phyloP scores from a whole-genome alignment of 805 yeast species.

The Zygosaccharomyces gambellarensis region DNA sequence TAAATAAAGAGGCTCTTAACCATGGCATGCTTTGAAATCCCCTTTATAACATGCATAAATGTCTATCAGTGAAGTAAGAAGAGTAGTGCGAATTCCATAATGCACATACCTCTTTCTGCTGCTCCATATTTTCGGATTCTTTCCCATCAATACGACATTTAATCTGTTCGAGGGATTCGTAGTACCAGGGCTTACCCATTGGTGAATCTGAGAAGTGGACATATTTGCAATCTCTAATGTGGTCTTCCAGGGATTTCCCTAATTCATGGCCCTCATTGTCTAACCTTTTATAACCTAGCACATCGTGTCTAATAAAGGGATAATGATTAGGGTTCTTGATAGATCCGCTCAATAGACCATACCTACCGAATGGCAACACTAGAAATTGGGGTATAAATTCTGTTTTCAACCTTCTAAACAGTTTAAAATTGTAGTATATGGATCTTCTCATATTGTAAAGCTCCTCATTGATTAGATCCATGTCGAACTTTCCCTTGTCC shows the following conservation, averaged over 20 bases:
- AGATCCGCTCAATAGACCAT: slow-evolving; percentile 31
- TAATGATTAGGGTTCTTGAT: slow-evolving; percentile 23
- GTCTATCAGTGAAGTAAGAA: slow-evolving; percentile 15
- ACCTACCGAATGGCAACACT: slow-evolving; percentile 31
- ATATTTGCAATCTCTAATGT: slow-evolving; percentile 38
- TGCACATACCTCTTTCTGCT: slow-evolving; percentile 18
- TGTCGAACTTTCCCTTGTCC: slow-evolving; percentile 24
- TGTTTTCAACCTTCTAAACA: slow-evolving; percentile 26
- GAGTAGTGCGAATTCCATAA: slow-evolving; percentile 27
- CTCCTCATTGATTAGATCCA: slow-evolving; percentile 31
- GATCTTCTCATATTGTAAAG: slow-evolving; percentile 26
- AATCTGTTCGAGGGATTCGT: slow-evolving; percentile 17
- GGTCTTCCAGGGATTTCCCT: slow-evolving; percentile 16
- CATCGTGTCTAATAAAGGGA: slow-evolving; percentile 23
- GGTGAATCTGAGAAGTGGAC: slow-evolving; percentile 67
- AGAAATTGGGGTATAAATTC: slow-evolving; percentile 27
- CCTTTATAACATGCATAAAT: slow-evolving; percentile 15
- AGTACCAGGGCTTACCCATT: slow-evolving; percentile 60
- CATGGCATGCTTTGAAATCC: slow-evolving; percentile 28
- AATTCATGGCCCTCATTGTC: slow-evolving; percentile 19
- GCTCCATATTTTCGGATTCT: slow-evolving; percentile 9
- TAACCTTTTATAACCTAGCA: slow-evolving; percentile 27
- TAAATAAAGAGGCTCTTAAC: slow-evolving; percentile 59
- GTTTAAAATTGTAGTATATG: slow-evolving; percentile 27
- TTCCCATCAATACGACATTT: slow-evolving; percentile 19